Percentiles rank a stretch among this genome's conserved stretches.
These are phyloP conservation scores for Fusarium buxicola DNA, from an alignment of 2,329 filamentous ascomycete genomes.

Conservation along the genomic window DNA sequence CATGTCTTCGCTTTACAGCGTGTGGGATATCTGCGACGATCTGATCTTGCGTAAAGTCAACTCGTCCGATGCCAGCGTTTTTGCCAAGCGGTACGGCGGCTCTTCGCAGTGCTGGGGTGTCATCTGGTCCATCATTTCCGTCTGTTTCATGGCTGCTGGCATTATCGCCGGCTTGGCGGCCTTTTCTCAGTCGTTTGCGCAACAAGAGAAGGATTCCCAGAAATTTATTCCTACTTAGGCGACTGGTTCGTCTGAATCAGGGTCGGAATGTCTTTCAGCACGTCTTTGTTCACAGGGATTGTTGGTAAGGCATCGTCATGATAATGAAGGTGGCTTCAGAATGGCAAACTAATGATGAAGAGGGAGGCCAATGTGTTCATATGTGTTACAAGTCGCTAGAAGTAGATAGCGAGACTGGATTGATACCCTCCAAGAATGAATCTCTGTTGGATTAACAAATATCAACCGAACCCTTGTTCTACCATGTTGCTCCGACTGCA, in stretches of 20 bases:
- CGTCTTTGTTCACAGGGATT: conserved; percentile 5
- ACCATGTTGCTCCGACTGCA: conserved; percentile 3
- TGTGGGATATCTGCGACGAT: conserved; percentile 89
- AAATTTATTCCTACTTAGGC: conserved; percentile 68
- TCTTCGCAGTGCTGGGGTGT: conserved; percentile 86
- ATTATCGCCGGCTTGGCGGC: conserved; percentile 83
- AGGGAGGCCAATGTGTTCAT: not conserved
- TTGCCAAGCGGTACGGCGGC: conserved; percentile 81
- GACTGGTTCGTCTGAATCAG: not conserved
- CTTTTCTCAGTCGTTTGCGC: conserved; percentile 75
- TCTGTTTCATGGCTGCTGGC: conserved; percentile 76
- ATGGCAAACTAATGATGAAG: conserved; percentile 3
- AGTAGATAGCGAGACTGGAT: conserved; percentile 13
- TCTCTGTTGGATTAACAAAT: conserved; percentile 1
- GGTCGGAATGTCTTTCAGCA: not conserved
- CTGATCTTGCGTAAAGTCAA: conserved; percentile 85
- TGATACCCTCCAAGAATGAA: conserved; percentile 37
- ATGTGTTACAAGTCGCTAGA: conserved; percentile 9
- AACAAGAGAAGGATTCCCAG: conserved; percentile 77
- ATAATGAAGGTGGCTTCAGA: conserved; percentile 25
- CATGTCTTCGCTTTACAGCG: conserved; percentile 83
- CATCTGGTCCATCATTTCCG: conserved; percentile 79
- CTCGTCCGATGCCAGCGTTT: conserved; percentile 81
- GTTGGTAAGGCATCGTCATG: conserved; percentile 23
- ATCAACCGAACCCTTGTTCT: conserved; percentile 1